phyloP scores from a whole-genome alignment of 805 yeast species.

The Starmerella bombi region DNA sequence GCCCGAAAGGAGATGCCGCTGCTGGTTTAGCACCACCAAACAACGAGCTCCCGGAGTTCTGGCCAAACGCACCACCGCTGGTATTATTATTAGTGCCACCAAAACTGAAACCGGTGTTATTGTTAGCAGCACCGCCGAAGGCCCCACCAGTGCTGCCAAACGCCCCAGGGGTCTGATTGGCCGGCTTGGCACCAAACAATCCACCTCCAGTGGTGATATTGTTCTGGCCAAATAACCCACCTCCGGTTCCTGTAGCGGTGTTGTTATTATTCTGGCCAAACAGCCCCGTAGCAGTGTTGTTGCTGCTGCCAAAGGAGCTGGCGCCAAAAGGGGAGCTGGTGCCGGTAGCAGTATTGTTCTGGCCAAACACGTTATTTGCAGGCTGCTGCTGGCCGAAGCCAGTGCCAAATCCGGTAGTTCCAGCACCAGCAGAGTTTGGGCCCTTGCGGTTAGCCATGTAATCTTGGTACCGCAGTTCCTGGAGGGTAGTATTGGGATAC shows the following conservation, averaged over 20 bases:
- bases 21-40: slow-evolving; percentile 18
- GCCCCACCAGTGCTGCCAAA: not conserved
- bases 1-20: slow-evolving; percentile 21
- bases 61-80: not conserved
- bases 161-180: not conserved
- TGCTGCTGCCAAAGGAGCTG: slow-evolving; percentile 1
- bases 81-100: slow-evolving; percentile 7
- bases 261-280: slow-evolving; percentile 21
- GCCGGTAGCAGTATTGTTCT: slow-evolving; percentile 15
- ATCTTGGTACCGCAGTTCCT: slow-evolving; percentile 81
- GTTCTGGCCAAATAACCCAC: slow-evolving; percentile 22
- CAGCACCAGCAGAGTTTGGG: slow-evolving; percentile 2
- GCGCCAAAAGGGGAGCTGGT: slow-evolving; percentile 18
- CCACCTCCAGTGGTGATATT: slow-evolving; percentile 16
- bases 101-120: slow-evolving; percentile 4
- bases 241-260: slow-evolving; percentile 14
- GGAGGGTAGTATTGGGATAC: slow-evolving; percentile 65
- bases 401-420: slow-evolving; percentile 2
- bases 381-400: slow-evolving; percentile 10
- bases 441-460: slow-evolving; percentile 55
- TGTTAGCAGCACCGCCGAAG: not conserved
- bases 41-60: slow-evolving; percentile 27
- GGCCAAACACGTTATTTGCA: slow-evolving; percentile 8
- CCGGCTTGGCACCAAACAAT: slow-evolving; percentile 12
- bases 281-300: slow-evolving; percentile 23